Percentiles rank a stretch among this genome's conserved stretches.
Evolutionary conservation across 345 rosid genomes (phyloP).

Genomic region (Citrus hindsii): DNA sequence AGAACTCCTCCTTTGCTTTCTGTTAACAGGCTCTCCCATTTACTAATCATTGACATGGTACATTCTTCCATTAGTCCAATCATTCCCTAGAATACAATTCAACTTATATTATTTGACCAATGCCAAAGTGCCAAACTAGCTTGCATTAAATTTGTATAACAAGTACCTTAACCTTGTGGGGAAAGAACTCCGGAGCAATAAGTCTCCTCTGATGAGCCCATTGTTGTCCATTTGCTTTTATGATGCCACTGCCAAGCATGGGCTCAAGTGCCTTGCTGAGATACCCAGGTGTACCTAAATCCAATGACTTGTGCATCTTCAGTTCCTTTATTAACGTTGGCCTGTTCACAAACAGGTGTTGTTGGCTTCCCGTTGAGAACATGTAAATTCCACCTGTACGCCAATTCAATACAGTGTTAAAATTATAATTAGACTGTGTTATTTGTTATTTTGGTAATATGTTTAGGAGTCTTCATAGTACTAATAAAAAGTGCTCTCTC

Average conservation of each 20-base stretch:
- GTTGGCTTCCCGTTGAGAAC: constrained; percentile 26
- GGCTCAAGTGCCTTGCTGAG: constrained; percentile 3
- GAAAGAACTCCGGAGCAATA: constrained; percentile 32
- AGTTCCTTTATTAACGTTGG: constrained; percentile 20
- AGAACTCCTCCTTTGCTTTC: constrained; percentile 14
- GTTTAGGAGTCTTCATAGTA: too few relatives aligned
- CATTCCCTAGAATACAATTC: constrained; percentile 7
- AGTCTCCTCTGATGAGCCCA: constrained; percentile 34
- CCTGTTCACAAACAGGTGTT: constrained; percentile 14
- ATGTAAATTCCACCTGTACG: constrained; percentile 18
- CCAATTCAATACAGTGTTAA: too few relatives aligned
- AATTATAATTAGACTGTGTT: too few relatives aligned
- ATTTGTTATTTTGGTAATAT: too few relatives aligned
- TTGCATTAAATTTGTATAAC: too few relatives aligned
- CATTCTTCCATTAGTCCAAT: constrained; percentile 29
- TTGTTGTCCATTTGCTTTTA: constrained; percentile 17
- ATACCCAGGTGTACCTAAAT: constrained; percentile 24
- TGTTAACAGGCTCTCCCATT: constrained; percentile 14
- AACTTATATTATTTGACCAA: too few relatives aligned
- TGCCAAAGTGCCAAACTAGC: too few relatives aligned
- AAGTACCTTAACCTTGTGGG: constrained; percentile 27
- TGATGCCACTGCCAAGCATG: constrained; percentile 31
- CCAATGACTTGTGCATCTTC: constrained; percentile 23
- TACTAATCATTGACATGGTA: constrained; percentile 5
- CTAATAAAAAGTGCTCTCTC: too few relatives aligned